phyloP scores from a whole-genome alignment of 2,329 filamentous ascomycete genomes.

The Tolypocladium guangdongense region DNA sequence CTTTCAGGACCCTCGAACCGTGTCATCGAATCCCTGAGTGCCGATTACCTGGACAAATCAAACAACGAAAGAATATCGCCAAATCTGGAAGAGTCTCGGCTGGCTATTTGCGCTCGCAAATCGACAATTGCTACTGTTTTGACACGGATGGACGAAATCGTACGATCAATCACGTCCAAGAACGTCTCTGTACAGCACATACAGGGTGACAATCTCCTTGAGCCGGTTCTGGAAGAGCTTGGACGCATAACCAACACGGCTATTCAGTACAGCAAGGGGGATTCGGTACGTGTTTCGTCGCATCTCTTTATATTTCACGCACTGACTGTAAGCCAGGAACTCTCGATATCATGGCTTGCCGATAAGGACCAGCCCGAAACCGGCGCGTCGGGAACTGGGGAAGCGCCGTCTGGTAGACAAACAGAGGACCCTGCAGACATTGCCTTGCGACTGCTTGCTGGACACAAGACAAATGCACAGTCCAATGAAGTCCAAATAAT shows the following conservation, averaged over 20 bases:
- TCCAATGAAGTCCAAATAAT: constrained; percentile 11
- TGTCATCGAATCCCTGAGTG: constrained; percentile 16
- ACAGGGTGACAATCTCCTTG: constrained; percentile 7
- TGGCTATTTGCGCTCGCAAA: constrained; percentile 21
- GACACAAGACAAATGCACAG: constrained; percentile 4
- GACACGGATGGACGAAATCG: constrained; percentile 21
- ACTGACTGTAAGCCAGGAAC: constrained; percentile 9
- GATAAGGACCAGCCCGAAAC: constrained; percentile 5
- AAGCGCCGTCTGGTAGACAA: constrained; percentile 1
- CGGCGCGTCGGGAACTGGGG: not conserved
- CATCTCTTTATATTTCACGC: too few species aligned
- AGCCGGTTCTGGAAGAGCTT: constrained; percentile 16
- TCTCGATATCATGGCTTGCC: constrained; percentile 33
- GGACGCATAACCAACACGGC: constrained; percentile 21
- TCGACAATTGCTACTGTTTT: constrained; percentile 19
- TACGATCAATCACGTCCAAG: constrained; percentile 14
- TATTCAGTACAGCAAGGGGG: constrained; percentile 9
- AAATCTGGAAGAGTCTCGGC: constrained; percentile 7
- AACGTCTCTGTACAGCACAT: constrained; percentile 13
- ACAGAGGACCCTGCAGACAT: constrained; percentile 32
- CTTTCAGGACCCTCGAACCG: constrained; percentile 7
- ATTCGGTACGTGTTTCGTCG: constrained; percentile 9
- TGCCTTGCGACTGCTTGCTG: constrained; percentile 33
- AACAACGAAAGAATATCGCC: constrained; percentile 19
- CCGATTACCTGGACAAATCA: constrained; percentile 19